These are phyloP conservation scores for Zea mays DNA, from an alignment of 176 grass and related monocot genomes.

Conservation along the genomic window DNA sequence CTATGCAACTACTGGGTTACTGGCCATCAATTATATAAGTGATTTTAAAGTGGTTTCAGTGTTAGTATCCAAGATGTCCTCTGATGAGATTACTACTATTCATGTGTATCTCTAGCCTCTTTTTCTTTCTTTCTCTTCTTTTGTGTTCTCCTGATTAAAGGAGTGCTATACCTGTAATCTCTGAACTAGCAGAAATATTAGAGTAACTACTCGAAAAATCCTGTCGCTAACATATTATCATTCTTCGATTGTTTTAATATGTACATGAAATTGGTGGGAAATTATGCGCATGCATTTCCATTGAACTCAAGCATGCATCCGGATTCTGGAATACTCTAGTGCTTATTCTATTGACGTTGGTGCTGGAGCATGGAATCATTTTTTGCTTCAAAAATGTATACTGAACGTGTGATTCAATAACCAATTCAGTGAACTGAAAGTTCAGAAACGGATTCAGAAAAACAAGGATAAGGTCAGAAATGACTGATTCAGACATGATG, in stretches of 20 bases:
- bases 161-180: constrained; percentile 48
- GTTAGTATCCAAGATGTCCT: constrained; percentile 5
- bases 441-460: neutral
- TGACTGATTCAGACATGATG: constrained; percentile 32
- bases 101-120: constrained; percentile 35
- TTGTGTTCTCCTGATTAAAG: constrained; percentile 29
- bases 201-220: constrained; percentile 29
- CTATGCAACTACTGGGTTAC: neutral
- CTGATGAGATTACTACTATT: constrained; percentile 37
- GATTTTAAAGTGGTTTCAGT: constrained; percentile 24
- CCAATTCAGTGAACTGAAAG: constrained; percentile 8
- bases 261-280: constrained; percentile 13
- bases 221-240: constrained; percentile 8
- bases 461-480: constrained; percentile 41
- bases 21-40: constrained; percentile 33
- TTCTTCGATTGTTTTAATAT: constrained; percentile 42
- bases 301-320: constrained; percentile 15
- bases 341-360: neutral
- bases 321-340: neutral
- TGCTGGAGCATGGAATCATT: neutral
- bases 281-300: neutral
- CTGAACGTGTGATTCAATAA: neutral
- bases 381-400: neutral
- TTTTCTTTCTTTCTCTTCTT: constrained; percentile 14
- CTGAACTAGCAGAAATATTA: constrained; percentile 48